Percentiles rank a stretch among this genome's conserved stretches.
Evolutionary conservation across 306 rosid species (phyloP).

Genomic region (Cicer chorassanicum): DNA sequence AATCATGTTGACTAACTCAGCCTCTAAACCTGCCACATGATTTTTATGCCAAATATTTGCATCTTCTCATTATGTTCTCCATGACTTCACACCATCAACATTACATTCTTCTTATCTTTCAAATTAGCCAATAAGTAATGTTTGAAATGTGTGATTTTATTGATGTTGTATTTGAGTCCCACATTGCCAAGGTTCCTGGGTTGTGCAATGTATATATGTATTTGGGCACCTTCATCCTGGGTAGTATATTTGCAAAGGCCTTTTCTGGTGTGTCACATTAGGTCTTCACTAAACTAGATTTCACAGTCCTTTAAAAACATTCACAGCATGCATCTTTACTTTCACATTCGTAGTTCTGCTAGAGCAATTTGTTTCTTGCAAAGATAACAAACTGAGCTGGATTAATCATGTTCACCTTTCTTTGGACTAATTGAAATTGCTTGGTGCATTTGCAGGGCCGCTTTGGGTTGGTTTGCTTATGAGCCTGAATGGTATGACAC

Average conservation of each 20-base stretch:
- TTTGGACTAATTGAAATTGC: slow-evolving; percentile 45
- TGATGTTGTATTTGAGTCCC: too few species aligned
- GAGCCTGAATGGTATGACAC: slow-evolving; percentile 90
- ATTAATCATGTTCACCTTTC: slow-evolving; percentile 36
- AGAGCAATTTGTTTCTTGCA: slow-evolving; percentile 35
- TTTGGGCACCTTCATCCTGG: too few species aligned
- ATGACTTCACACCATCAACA: neutral
- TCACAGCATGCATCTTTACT: slow-evolving; percentile 28
- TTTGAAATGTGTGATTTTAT: too few species aligned
- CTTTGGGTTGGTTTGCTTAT: slow-evolving; percentile 93
- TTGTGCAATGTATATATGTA: too few species aligned
- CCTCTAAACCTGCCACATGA: neutral
- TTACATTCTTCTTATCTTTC: slow-evolving; percentile 8
- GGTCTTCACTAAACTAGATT: slow-evolving; percentile 14
- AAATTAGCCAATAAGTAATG: too few species aligned
- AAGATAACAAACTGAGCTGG: slow-evolving; percentile 10
- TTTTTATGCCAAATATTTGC: slow-evolving; percentile 17
- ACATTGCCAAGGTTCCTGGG: too few species aligned
- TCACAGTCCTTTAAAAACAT: slow-evolving; percentile 22
- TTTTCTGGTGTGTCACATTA: slow-evolving; percentile 25
- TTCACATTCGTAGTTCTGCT: slow-evolving; percentile 36
- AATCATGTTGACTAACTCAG: neutral
- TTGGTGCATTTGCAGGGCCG: slow-evolving; percentile 67
- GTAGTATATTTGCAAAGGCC: slow-evolving; percentile 8
- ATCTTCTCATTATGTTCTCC: slow-evolving; percentile 29